Evolutionary conservation across 2,329 filamentous ascomycete genomes (phyloP).

Genomic region (Scytalidium lignicola): DNA sequence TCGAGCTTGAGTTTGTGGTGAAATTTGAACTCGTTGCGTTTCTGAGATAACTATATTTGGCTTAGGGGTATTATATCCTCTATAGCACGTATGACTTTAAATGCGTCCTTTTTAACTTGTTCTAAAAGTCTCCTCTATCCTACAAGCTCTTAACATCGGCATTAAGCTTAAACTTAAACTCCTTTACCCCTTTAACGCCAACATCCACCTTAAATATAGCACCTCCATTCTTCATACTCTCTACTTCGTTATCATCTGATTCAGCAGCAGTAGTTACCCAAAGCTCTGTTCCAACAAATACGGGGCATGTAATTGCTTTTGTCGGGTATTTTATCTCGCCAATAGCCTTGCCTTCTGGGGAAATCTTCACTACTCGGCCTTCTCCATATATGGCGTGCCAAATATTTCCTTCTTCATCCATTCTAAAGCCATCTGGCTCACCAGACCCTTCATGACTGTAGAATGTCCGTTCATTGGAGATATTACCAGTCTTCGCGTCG

Average conservation of each 20-base stretch:
- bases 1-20: too few species aligned
- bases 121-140: background rate
- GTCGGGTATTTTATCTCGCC: slow-evolving; percentile 75
- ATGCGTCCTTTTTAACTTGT: too few species aligned
- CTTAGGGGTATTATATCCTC: too few species aligned
- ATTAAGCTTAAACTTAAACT: slow-evolving; percentile 55
- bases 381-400: slow-evolving; percentile 88
- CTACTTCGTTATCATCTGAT: slow-evolving; percentile 57
- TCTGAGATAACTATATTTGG: too few species aligned
- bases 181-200: slow-evolving; percentile 58
- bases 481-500: slow-evolving; percentile 53
- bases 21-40: too few species aligned
- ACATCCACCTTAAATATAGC: slow-evolving; percentile 74
- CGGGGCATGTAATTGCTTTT: slow-evolving; percentile 72
- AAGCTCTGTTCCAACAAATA: slow-evolving; percentile 69
- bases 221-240: slow-evolving; percentile 61
- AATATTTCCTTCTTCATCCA: slow-evolving; percentile 79
- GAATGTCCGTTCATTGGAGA: slow-evolving; percentile 66
- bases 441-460: slow-evolving; percentile 59
- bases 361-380: slow-evolving; percentile 67
- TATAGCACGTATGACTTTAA: too few species aligned
- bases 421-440: slow-evolving; percentile 77
- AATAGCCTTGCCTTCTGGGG: slow-evolving; percentile 59
- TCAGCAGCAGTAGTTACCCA: slow-evolving; percentile 74
- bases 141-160: slow-evolving; percentile 4